These are phyloP conservation scores for Geranomyces variabilis DNA, from an alignment of 192 early-diverging fungal species.

Conservation along the genomic window DNA sequence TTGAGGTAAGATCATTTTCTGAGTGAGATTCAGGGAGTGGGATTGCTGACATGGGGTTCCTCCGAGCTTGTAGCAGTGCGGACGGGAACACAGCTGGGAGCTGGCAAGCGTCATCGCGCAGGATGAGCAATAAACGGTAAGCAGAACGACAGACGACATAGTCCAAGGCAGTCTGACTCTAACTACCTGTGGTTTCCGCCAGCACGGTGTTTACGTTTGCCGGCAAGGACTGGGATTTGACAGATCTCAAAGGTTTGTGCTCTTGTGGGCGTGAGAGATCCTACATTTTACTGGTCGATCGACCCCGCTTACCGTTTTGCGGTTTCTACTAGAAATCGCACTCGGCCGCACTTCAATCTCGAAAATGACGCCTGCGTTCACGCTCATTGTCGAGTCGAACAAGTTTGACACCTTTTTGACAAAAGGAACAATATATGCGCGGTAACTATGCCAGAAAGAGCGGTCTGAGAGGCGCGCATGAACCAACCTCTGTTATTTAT, in stretches of 20 bases:
- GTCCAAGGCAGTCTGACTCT: too few species aligned
- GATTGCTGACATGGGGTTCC: too few species aligned
- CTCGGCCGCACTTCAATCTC: constrained; percentile 11
- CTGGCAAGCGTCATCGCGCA: too few species aligned
- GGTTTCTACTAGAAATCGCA: constrained; percentile 4
- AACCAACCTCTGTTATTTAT: too few species aligned
- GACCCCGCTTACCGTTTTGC: neutral
- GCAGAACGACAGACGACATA: neutral
- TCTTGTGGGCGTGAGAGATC: too few species aligned
- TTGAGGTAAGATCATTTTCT: too few species aligned
- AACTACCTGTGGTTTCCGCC: too few species aligned
- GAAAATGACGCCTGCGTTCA: constrained; percentile 28
- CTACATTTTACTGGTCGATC: too few species aligned
- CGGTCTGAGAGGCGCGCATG: neutral
- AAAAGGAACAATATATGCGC: constrained; percentile 30
- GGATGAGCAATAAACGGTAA: constrained; percentile 2
- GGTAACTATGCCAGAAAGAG: neutral
- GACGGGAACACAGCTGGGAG: too few species aligned
- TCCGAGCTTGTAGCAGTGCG: too few species aligned
- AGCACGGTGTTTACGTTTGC: constrained; percentile 24
- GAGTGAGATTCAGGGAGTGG: too few species aligned
- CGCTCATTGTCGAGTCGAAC: constrained; percentile 31
- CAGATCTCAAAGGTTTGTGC: constrained; percentile 32
- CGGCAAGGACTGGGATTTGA: constrained; percentile 37
- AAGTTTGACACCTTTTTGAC: constrained; percentile 44